These are phyloP conservation scores for Blastobotrys chiropterorum DNA, from an alignment of 805 yeast species.

Conservation along the genomic window DNA sequence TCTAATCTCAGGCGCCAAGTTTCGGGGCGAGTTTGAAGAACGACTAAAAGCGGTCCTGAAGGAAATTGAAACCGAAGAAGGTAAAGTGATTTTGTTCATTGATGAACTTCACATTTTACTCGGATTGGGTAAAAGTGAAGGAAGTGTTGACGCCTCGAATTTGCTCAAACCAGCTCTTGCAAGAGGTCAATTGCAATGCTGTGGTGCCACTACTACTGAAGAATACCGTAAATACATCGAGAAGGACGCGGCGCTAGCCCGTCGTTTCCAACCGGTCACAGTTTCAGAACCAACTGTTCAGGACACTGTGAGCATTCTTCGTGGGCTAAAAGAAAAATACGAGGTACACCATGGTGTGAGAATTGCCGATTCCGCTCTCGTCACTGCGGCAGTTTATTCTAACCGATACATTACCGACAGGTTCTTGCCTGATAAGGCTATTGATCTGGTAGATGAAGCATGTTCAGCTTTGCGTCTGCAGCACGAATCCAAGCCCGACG, in stretches of 20 bases:
- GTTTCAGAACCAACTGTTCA: slow-evolving; percentile 85
- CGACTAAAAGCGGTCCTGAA: slow-evolving; percentile 73
- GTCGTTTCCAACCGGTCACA: slow-evolving; percentile 85
- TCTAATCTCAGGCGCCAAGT: slow-evolving; percentile 90
- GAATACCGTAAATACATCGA: slow-evolving; percentile 91
- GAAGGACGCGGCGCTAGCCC: slow-evolving; percentile 91
- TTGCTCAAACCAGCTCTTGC: slow-evolving; percentile 90
- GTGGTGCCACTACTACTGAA: slow-evolving; percentile 94
- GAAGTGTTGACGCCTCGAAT: slow-evolving; percentile 93
- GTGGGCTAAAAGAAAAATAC: slow-evolving; percentile 90
- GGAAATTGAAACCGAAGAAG: slow-evolving; percentile 75
- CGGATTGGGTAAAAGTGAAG: slow-evolving; percentile 91
- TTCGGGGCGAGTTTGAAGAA: slow-evolving; percentile 93
- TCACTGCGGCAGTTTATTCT: slow-evolving; percentile 85
- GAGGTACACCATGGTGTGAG: slow-evolving; percentile 98
- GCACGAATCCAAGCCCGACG: slow-evolving; percentile 96
- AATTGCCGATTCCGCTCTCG: slow-evolving; percentile 85
- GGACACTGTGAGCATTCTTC: slow-evolving; percentile 83
- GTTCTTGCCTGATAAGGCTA: slow-evolving; percentile 92
- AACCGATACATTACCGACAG: slow-evolving; percentile 89
- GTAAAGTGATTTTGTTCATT: slow-evolving; percentile 72
- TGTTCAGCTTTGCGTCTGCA: slow-evolving; percentile 91
- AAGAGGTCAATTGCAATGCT: slow-evolving; percentile 84
- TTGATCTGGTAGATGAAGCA: slow-evolving; percentile 94
- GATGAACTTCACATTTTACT: slow-evolving; percentile 87